Conservation (phyloP, 257 asterid species). For the Mentha longifolia region DNA sequence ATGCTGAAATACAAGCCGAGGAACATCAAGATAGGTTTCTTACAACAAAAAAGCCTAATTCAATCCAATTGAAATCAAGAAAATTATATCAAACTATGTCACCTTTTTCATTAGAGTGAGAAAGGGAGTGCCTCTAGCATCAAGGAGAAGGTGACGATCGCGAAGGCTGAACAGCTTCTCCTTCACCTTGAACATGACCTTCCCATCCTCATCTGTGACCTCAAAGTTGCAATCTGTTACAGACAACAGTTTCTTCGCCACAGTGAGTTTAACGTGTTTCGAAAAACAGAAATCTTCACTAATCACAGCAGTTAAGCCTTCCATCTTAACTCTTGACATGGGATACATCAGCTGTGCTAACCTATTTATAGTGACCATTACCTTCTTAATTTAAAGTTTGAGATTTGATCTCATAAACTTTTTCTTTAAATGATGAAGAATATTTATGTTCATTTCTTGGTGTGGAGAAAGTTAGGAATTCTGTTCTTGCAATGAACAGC, state of each 20-base stretch:
- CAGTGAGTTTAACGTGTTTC: conserved; percentile 38
- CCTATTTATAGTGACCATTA: conserved; percentile 3
- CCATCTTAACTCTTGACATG: conserved; percentile 1
- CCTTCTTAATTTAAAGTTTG: neutral
- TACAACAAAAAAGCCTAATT: neutral
- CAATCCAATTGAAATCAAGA: neutral
- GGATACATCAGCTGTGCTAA: neutral
- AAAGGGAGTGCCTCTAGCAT: conserved; percentile 46
- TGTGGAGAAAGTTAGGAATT: neutral
- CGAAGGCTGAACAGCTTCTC: conserved; percentile 48
- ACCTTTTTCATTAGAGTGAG: conserved; percentile 61
- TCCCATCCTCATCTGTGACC: conserved; percentile 49
- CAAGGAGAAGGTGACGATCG: conserved; percentile 54
- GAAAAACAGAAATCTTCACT: conserved; percentile 48
- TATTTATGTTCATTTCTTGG: conserved; percentile 3
- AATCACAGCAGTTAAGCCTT: conserved; percentile 29
- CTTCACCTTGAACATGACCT: conserved; percentile 47
- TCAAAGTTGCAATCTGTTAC: conserved; percentile 48
- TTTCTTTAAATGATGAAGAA: neutral
- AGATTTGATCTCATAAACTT: neutral
- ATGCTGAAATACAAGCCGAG: conserved; percentile 36
- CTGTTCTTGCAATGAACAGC: neutral
- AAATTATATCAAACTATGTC: neutral
- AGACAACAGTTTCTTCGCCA: conserved; percentile 47
- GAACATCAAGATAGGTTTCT: neutral